A percentile compares a stretch with the other conserved stretches of the same genome.
phyloP scores from a whole-genome alignment of 345 rosid genomes.

The Sisymbrium altissimum region DNA sequence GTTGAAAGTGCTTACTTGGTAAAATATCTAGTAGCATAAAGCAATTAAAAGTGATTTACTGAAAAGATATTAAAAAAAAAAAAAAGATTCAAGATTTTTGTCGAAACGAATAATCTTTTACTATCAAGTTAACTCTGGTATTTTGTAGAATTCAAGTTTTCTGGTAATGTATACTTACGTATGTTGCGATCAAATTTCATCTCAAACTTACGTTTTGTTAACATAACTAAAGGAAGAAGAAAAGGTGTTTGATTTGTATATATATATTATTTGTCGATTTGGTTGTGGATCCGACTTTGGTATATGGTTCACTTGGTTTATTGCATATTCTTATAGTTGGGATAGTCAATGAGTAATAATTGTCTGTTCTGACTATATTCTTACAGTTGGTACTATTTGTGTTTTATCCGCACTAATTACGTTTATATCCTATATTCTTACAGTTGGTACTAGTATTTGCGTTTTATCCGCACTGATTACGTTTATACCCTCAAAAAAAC shows the following conservation, averaged over 20 bases:
- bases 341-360: constrained; percentile 36
- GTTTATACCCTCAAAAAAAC: not conserved
- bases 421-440: constrained; percentile 12
- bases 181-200: not conserved
- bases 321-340: constrained; percentile 27
- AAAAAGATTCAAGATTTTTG: not conserved
- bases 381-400: constrained; percentile 12
- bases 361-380: constrained; percentile 11
- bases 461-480: not conserved
- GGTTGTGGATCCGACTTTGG: constrained; percentile 19
- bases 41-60: not conserved
- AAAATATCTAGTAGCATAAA: constrained; percentile 8
- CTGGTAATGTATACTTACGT: not conserved
- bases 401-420: constrained; percentile 1
- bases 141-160: not conserved
- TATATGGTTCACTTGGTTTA: constrained; percentile 19
- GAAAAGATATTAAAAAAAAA: constrained; percentile 3
- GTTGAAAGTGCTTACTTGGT: not conserved
- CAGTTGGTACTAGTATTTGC: not conserved
- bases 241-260: not conserved
- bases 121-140: not conserved
- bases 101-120: not conserved
- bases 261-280: not conserved
- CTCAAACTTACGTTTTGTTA: not conserved
- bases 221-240: not conserved